Base-by-base conservation (phyloP, 768 basidiomycete genomes). In the Boletus pseudo-olivaceus region DNA sequence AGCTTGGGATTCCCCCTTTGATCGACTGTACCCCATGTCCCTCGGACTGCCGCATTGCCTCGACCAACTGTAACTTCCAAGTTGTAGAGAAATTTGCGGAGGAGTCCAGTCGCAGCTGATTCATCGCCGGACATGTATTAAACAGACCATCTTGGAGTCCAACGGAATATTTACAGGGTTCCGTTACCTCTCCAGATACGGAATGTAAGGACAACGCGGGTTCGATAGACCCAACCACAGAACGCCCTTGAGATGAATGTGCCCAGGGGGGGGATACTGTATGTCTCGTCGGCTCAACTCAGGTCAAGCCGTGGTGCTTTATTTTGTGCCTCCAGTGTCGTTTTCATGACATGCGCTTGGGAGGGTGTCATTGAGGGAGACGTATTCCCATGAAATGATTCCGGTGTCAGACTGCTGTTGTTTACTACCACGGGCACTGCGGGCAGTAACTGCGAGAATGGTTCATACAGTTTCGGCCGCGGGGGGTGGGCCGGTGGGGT, bases 311-410 rank as follows among this genome's bases (percentile, higher is more conserved):
- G 61, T 6, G 54, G 30, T 17, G 37, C 41, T 49, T 58, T 67
- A 39, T 41, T 57, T 44, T 57, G 60, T n/a, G 37, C 34, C n/a
- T 69, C 67, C 39, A 34, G 14, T 12, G 33, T 32, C 20, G 33
- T 35, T 35, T 61, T 68, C 54, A 35, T 19, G 43, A 27, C 48
- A 53, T 48, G 59, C 23, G 45, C n/a, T 38, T 59, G 62, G 42
- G 58, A 64, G 20, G 64, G 69, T 55, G 55, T 67, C 62, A 58
- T 64, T 23, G 72, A 69, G 23, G 84, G 83, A 34, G 83, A 79
- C 46, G 73, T 71, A 23, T 78, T 81, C n/a, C 83, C 84, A 65
- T 85, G 77, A 20, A 78, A 80, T 29, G 84, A 85, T 53, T 73
- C 81, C 0, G 84, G 84, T 17, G 84, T 85, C 62, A 80, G 71